Base-by-base conservation (phyloP, 148 eudicot species). In the Gaultheria prostrata region DNA sequence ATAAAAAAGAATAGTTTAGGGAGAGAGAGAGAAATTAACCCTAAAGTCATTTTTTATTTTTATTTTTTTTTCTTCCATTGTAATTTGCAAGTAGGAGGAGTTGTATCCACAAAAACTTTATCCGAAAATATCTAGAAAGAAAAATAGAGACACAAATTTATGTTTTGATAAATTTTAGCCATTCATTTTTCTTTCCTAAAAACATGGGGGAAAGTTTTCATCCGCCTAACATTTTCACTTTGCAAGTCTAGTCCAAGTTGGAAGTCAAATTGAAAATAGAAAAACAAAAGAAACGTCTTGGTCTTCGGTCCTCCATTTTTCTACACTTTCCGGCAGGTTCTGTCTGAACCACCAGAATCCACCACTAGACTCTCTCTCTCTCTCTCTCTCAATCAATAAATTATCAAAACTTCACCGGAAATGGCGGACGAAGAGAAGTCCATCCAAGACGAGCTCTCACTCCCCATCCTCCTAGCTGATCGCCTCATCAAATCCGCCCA, bases 361-460 rank as follows among this genome's bases (percentile, higher is more conserved):
- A 24, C 32, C 17, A n/a, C 79, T 49, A 18, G 30, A 11, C 54
- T 39, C 35, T 33, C 35, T 33, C 35, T 33, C 35, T 33, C 35
- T 46, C 80, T 14, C 71, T 71, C 67, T 74, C 61, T 61, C 32
- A 50, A 78, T 32, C 80, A 0, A 13, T 8, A 12, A 39, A 45
- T 78, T 30, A 8, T 3, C 4, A 12, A 26, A 26, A 26, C 18
- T 11, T 0, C 21, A 21, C 1, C 81, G 67, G 48, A 65, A 15
- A 71, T 65, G 76, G 81, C 85, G 50, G 88, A 86, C 39, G 90
- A 85, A 69, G 89, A 87, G 43, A 87, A 85, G 61, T 45, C 91
- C 4, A 89, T 94, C 33, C 92, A 85, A 70, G 92, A 94, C 3
- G 91, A 91, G 61, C 94, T 94, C 70, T 73, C 92, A 2, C 83